Percentiles rank a stretch among this genome's conserved stretches.
Conservation (phyloP, 2,329 filamentous ascomycete species). For the Pseudocercospora eumusae region DNA sequence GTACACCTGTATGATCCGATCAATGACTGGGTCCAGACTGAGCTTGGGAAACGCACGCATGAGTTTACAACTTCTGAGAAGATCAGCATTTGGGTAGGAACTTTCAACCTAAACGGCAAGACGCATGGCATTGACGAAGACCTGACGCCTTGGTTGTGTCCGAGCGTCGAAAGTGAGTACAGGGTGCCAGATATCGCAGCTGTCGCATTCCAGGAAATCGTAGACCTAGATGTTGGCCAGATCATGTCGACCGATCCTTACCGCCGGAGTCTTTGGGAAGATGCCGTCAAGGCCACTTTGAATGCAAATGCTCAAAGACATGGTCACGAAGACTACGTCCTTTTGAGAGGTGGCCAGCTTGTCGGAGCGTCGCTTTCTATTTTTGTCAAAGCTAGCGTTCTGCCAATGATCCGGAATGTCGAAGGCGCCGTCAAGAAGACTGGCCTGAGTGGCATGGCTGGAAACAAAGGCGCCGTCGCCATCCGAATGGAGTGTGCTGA, state of each 20-base stretch:
- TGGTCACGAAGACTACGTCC: slow-evolving; percentile 77
- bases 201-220: slow-evolving; percentile 95
- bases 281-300: slow-evolving; percentile 72
- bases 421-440: slow-evolving; percentile 95
- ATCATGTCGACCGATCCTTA: slow-evolving; percentile 98
- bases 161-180: slow-evolving; percentile 57
- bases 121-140: slow-evolving; percentile 76
- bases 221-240: slow-evolving; percentile 95
- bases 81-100: slow-evolving; percentile 82
- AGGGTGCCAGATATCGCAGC: slow-evolving; percentile 80
- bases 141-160: slow-evolving; percentile 82
- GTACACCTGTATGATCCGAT: slow-evolving; percentile 92
- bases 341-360: slow-evolving; percentile 87
- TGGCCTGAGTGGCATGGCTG: slow-evolving; percentile 93
- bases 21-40: slow-evolving; percentile 81
- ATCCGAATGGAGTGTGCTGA: slow-evolving; percentile 94
- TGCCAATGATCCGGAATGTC: slow-evolving; percentile 89
- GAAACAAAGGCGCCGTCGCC: slow-evolving; percentile 96
- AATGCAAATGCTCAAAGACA: slow-evolving; percentile 68
- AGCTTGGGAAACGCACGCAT: slow-evolving; percentile 64
- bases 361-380: slow-evolving; percentile 91
- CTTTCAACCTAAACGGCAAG: slow-evolving; percentile 92
- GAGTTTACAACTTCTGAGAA: slow-evolving; percentile 75
- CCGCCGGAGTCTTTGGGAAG: slow-evolving; percentile 82
- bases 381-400: slow-evolving; percentile 77